phyloP scores from a whole-genome alignment of 1,284 basidiomycete genomes.

The Leccinum griseonigrum region DNA sequence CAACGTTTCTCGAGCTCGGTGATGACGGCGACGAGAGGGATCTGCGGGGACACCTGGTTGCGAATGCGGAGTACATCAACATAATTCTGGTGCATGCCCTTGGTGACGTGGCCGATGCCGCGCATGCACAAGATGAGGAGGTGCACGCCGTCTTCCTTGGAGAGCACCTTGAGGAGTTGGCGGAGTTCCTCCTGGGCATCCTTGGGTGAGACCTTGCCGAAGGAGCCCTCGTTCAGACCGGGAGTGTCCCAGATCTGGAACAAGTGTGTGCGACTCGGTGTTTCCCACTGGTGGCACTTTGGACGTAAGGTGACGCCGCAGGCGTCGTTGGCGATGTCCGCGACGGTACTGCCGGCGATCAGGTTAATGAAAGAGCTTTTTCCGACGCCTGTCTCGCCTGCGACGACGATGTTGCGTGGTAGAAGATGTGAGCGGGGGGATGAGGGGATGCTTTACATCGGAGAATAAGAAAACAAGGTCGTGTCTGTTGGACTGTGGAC shows the following conservation, averaged over 20 bases:
- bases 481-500: not conserved
- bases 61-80: slow-evolving; percentile 19
- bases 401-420: slow-evolving; percentile 24
- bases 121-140: slow-evolving; percentile 32
- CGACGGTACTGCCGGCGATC: slow-evolving; percentile 13
- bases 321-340: slow-evolving; percentile 23
- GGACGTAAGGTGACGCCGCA: slow-evolving; percentile 23
- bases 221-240: slow-evolving; percentile 27
- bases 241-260: slow-evolving; percentile 33
- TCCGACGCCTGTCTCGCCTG: slow-evolving; percentile 29
- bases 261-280: slow-evolving; percentile 10
- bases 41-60: slow-evolving; percentile 20
- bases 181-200: slow-evolving; percentile 22
- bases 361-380: slow-evolving; percentile 32
- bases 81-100: slow-evolving; percentile 25
- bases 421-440: not conserved
- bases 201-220: slow-evolving; percentile 22
- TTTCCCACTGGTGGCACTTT: slow-evolving; percentile 17
- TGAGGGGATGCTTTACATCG: not conserved
- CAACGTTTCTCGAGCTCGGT: slow-evolving; percentile 28
- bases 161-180: slow-evolving; percentile 25
- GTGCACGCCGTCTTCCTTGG: slow-evolving; percentile 26
- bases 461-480: not conserved
- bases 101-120: slow-evolving; percentile 18
- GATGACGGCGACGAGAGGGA: slow-evolving; percentile 27